Evolutionary conservation across 176 grass and related monocot species (phyloP).

Genomic region (Oryza australiensis): DNA sequence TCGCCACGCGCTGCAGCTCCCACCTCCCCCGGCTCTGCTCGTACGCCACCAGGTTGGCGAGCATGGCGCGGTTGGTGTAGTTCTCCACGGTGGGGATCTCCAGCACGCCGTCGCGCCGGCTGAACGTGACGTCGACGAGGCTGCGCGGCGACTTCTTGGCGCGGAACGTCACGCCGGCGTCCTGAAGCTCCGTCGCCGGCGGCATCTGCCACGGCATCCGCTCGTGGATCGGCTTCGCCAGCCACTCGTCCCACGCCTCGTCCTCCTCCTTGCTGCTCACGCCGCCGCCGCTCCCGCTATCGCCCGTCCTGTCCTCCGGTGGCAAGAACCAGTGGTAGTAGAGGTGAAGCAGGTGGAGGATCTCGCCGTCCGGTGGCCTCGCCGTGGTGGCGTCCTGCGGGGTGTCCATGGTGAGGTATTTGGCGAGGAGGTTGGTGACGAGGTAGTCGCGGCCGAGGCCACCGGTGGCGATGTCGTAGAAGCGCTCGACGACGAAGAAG

Average conservation of each 20-base stretch:
- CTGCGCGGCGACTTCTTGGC: constrained; percentile 41
- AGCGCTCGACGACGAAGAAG: constrained; percentile 47
- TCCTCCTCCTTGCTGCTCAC: background rate
- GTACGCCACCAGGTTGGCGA: constrained; percentile 46
- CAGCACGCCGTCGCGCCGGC: background rate
- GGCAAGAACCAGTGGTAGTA: constrained; percentile 67
- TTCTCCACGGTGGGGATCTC: constrained; percentile 50
- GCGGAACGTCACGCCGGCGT: constrained; percentile 38
- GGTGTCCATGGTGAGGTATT: constrained; percentile 40
- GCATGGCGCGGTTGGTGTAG: constrained; percentile 42
- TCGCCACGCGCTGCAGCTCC: constrained; percentile 47
- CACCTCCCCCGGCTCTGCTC: constrained; percentile 53
- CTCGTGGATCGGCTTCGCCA: constrained; percentile 32
- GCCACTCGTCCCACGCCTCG: constrained; percentile 32
- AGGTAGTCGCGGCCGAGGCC: constrained; percentile 10
- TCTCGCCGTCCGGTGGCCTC: constrained; percentile 20
- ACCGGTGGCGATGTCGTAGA: constrained; percentile 42
- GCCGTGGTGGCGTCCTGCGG: background rate
- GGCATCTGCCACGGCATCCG: constrained; percentile 31
- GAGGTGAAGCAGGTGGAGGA: constrained; percentile 51
- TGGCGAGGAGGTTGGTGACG: constrained; percentile 37
- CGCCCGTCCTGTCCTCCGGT: constrained; percentile 4
- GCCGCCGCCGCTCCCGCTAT: background rate
- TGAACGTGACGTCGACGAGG: constrained; percentile 49
- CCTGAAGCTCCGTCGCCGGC: constrained; percentile 38